Conservation (phyloP, 2,329 filamentous ascomycete species). For the Fusarium globosum region DNA sequence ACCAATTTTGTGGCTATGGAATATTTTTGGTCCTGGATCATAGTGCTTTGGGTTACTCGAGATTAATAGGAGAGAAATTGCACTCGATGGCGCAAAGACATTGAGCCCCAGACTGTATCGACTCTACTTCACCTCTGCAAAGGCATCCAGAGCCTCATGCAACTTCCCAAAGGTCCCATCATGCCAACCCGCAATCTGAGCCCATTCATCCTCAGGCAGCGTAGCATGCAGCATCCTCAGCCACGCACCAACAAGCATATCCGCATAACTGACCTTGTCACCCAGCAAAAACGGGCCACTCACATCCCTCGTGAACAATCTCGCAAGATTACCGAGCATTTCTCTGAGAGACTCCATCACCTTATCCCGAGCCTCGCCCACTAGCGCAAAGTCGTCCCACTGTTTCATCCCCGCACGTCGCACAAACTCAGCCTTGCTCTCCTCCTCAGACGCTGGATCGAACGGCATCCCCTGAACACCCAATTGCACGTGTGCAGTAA, state of each 20-base stretch:
- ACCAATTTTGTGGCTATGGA: neutral
- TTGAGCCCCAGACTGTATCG: neutral
- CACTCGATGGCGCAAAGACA: fast-evolving
- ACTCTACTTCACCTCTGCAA: constrained; percentile 47
- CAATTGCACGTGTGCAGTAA: constrained; percentile 59
- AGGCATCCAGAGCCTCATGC: constrained; percentile 58
- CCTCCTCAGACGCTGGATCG: constrained; percentile 59
- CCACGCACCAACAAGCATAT: constrained; percentile 69
- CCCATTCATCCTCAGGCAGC: constrained; percentile 60
- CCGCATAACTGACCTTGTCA: constrained; percentile 59
- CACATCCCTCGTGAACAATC: constrained; percentile 52
- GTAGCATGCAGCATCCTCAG: constrained; percentile 57
- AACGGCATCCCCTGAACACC: constrained; percentile 58
- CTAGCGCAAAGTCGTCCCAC: constrained; percentile 58
- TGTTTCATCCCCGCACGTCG: constrained; percentile 55
- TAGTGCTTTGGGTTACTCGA: neutral
- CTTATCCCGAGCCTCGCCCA: constrained; percentile 54
- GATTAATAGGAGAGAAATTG: too few relatives aligned
- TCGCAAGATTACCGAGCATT: constrained; percentile 55
- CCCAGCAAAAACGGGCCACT: constrained; percentile 63
- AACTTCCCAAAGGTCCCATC: constrained; percentile 61
- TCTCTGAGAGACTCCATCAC: constrained; percentile 54
- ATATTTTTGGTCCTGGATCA: neutral
- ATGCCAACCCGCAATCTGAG: constrained; percentile 60
- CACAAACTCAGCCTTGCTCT: constrained; percentile 59